Evolutionary conservation across 306 rosid species (phyloP).

Genomic region (Prosopis cineraria): DNA sequence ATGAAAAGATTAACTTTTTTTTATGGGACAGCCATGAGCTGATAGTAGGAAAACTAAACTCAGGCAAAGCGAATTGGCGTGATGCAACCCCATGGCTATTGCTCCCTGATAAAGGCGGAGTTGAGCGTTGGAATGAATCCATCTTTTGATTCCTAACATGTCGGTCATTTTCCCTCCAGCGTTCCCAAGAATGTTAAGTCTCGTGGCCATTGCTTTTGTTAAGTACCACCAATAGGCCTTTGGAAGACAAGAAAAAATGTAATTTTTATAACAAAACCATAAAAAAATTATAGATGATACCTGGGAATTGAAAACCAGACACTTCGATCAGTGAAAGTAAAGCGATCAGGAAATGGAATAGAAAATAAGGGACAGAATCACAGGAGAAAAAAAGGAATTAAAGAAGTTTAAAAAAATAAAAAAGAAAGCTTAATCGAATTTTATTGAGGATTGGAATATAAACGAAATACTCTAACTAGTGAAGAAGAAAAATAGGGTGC

Average conservation of each 20-base stretch:
- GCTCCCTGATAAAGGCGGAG: conserved; percentile 52
- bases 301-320: background rate
- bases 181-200: conserved; percentile 40
- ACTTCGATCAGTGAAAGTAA: background rate
- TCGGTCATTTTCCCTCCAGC: conserved; percentile 31
- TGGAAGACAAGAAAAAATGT: background rate
- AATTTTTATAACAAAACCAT: background rate
- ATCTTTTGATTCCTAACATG: conserved; percentile 46
- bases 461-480: background rate
- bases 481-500: too few species aligned
- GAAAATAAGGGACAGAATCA: background rate
- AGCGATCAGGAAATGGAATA: background rate
- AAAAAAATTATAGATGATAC: background rate
- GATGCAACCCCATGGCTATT: conserved; percentile 31
- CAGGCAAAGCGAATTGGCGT: conserved; percentile 55
- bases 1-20: conserved; percentile 44
- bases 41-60: conserved; percentile 54
- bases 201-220: conserved; percentile 50
- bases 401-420: background rate
- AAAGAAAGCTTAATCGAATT: background rate
- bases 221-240: background rate
- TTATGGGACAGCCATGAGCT: conserved; percentile 93
- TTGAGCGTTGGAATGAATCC: conserved; percentile 42
- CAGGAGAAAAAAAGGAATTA: background rate
- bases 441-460: background rate